Percentiles rank a stretch among this genome's conserved stretches.
These are phyloP conservation scores for Perilla frutescens DNA, from an alignment of 257 asterid genomes.

Conservation along the genomic window DNA sequence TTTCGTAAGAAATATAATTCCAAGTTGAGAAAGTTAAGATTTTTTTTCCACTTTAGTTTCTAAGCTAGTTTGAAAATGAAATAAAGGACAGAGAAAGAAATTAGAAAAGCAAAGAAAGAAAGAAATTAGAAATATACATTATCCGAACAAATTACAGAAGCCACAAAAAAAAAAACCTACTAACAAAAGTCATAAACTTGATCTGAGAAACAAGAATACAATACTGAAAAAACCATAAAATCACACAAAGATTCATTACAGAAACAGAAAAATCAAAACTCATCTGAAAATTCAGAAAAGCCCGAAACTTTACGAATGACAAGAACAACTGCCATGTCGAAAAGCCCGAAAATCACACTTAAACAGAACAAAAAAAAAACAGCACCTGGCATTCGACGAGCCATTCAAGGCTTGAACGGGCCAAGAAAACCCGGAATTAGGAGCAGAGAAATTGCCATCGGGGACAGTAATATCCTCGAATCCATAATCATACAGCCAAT, in stretches of 20 bases:
- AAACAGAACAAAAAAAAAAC: neutral
- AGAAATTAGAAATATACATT: conserved; percentile 1
- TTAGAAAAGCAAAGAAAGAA: neutral
- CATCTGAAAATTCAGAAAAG: conserved; percentile 11
- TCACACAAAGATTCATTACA: conserved; percentile 1
- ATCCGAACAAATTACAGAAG: conserved; percentile 24
- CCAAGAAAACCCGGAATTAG: conserved; percentile 74
- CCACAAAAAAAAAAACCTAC: conserved; percentile 24
- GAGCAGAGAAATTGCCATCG: conserved; percentile 56
- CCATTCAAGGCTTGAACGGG: conserved; percentile 65
- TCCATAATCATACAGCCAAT: conserved; percentile 91
- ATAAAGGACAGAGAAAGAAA: neutral
- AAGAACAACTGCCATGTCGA: conserved; percentile 9
- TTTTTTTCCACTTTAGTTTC: neutral
- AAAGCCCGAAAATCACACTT: conserved; percentile 20
- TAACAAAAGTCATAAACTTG: conserved; percentile 5
- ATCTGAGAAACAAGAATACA: neutral
- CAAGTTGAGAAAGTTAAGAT: neutral
- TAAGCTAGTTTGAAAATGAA: neutral
- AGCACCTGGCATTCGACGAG: conserved; percentile 64
- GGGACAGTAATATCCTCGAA: conserved; percentile 70
- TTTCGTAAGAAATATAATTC: neutral
- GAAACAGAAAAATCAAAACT: neutral
- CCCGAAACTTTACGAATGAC: conserved; percentile 38
- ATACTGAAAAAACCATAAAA: neutral